A percentile compares a stretch with the other conserved stretches of the same genome.
Conservation (phyloP, 1,139 yeast genomes). For the Candida pseudocylindracea region DNA sequence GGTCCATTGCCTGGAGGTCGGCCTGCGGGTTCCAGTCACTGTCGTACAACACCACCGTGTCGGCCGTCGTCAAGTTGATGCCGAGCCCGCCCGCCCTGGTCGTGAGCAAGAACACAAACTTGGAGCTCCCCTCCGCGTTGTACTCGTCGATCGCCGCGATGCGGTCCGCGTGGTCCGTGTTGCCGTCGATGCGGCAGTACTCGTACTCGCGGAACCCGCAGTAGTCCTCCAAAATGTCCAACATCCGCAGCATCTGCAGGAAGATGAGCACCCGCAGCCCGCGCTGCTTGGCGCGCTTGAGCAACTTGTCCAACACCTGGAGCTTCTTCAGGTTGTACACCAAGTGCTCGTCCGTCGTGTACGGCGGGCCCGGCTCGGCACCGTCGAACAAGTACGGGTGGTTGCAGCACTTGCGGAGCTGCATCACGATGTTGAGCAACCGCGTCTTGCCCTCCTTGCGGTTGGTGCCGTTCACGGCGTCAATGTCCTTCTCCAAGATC, state of each 20-base stretch:
- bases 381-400: slow-evolving; percentile 96
- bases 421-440: slow-evolving; percentile 86
- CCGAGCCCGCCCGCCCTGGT: slow-evolving; percentile 99
- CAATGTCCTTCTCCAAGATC: slow-evolving; percentile 77
- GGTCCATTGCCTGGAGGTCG: slow-evolving; percentile 95
- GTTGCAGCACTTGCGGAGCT: slow-evolving; percentile 85
- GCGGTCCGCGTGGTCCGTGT: slow-evolving; percentile 86
- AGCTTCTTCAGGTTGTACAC: slow-evolving; percentile 77
- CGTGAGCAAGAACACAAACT: slow-evolving; percentile 69
- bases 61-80: slow-evolving; percentile 83
- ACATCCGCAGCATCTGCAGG: slow-evolving; percentile 83
- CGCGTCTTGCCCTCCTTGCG: slow-evolving; percentile 83
- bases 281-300: slow-evolving; percentile 44
- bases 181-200: slow-evolving; percentile 89
- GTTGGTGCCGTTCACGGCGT: slow-evolving; percentile 88
- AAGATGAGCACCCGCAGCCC: slow-evolving; percentile 86
- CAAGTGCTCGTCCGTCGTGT: slow-evolving; percentile 86
- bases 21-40: slow-evolving; percentile 99
- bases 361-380: slow-evolving; percentile 98
- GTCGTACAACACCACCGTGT: slow-evolving; percentile 72
- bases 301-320: slow-evolving; percentile 67
- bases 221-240: slow-evolving; percentile 86
- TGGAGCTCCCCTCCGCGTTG: slow-evolving; percentile 61
- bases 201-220: slow-evolving; percentile 66
- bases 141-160: slow-evolving; percentile 82